Evolutionary conservation across 2,329 filamentous ascomycete genomes (phyloP).

Genomic region (Colletotrichum sublineola): DNA sequence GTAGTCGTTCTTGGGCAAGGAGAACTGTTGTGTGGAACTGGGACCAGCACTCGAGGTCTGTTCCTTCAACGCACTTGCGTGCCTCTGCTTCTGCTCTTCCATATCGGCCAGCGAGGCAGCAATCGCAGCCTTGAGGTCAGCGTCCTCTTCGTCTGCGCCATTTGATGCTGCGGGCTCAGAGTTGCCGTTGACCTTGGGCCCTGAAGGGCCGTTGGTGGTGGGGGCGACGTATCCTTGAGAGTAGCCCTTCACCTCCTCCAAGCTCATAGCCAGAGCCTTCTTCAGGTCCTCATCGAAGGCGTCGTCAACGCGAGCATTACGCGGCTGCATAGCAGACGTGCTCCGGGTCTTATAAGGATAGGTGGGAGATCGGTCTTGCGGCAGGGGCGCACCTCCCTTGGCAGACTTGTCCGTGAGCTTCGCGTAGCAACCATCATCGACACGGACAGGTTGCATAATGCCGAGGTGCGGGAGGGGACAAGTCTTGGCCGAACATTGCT

Average conservation of each 20-base stretch:
- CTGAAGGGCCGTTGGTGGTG: constrained; percentile 51
- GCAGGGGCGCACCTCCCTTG: constrained; percentile 51
- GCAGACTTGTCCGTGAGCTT: constrained; percentile 85
- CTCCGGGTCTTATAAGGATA: constrained; percentile 74
- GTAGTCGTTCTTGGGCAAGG: constrained; percentile 88
- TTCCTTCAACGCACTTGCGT: constrained; percentile 85
- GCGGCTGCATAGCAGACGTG: constrained; percentile 84
- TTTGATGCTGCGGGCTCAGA: constrained; percentile 51
- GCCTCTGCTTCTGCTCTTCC: constrained; percentile 96
- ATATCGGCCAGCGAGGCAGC: constrained; percentile 95
- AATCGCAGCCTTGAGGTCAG: constrained; percentile 93
- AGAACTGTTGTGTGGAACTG: constrained; percentile 64
- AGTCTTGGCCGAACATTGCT: constrained; percentile 91
- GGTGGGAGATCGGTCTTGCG: constrained; percentile 60
- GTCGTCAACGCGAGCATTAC: constrained; percentile 88
- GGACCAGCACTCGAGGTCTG: constrained; percentile 72
- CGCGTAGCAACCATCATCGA: constrained; percentile 95
- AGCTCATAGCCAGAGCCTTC: constrained; percentile 93
- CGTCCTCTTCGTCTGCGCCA: constrained; percentile 85
- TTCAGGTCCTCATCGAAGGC: constrained; percentile 96
- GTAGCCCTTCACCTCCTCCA: constrained; percentile 89
- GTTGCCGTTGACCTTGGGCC: constrained; percentile 50
- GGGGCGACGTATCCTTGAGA: constrained; percentile 80
- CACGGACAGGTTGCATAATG: constrained; percentile 89
- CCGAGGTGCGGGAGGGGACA: constrained; percentile 92